Percentiles rank a stretch among this genome's conserved stretches.
Evolutionary conservation across 352 stramenopile species (phyloP).

Genomic region (Phytophthora macrochlamydospora): DNA sequence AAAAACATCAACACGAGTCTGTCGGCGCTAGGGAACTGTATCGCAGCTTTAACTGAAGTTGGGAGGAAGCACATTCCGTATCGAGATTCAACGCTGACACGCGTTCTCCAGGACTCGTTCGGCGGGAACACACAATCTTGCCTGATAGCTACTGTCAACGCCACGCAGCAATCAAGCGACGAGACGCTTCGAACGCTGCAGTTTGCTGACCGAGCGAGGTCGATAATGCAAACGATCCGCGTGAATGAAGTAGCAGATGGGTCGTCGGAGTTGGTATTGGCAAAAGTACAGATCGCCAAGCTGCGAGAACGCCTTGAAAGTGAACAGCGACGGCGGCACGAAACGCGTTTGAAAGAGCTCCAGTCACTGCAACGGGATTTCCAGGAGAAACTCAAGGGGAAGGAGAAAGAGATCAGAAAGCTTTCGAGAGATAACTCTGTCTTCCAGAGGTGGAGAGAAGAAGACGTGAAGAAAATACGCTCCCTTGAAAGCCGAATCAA

Average conservation of each 20-base stretch:
- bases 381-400: conserved; percentile 53
- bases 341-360: conserved; percentile 63
- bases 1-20: conserved; percentile 93
- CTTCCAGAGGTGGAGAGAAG: conserved; percentile 64
- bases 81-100: conserved; percentile 88
- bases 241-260: conserved; percentile 67
- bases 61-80: conserved; percentile 92
- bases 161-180: conserved; percentile 44
- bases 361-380: conserved; percentile 55
- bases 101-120: conserved; percentile 86
- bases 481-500: conserved; percentile 52
- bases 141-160: conserved; percentile 74
- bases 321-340: conserved; percentile 52
- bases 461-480: conserved; percentile 62
- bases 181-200: conserved; percentile 82
- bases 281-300: conserved; percentile 64
- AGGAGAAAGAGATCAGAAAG: conserved; percentile 69
- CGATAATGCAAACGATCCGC: conserved; percentile 75
- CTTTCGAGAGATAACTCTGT: conserved; percentile 62
- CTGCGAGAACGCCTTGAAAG: conserved; percentile 53
- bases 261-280: conserved; percentile 57
- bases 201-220: conserved; percentile 74
- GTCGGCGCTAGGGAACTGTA: conserved; percentile 91
- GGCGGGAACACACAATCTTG: conserved; percentile 75
- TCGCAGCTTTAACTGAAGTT: conserved; percentile 79